phyloP scores from a whole-genome alignment of 768 basidiomycete species.

The Lactifluus volemus region DNA sequence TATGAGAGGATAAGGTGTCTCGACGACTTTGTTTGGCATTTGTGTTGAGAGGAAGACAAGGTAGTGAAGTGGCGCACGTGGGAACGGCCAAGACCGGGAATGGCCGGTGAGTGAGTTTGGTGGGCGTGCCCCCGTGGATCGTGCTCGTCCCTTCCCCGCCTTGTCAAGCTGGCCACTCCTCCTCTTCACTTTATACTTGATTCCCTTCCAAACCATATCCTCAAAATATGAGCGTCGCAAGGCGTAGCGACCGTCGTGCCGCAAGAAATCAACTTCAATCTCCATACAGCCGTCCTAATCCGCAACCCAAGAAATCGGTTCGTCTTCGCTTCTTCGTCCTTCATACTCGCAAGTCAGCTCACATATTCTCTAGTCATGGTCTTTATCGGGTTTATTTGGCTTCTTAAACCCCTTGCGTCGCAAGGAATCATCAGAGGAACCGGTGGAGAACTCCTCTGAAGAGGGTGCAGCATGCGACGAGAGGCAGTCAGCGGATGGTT shows the following conservation, averaged over 20 bases:
- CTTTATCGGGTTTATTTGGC: slow-evolving; percentile 40
- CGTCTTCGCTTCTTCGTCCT: slow-evolving; percentile 18
- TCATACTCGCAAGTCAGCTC: slow-evolving; percentile 14
- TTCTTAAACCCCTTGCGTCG: slow-evolving; percentile 43
- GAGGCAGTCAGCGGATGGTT: not conserved
- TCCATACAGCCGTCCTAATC: slow-evolving; percentile 45
- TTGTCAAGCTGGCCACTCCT: not conserved
- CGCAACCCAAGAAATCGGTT: slow-evolving; percentile 41
- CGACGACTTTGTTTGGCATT: slow-evolving; percentile 47
- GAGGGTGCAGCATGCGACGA: slow-evolving; percentile 7
- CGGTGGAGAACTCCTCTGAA: slow-evolving; percentile 10
- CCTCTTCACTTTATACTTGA: not conserved
- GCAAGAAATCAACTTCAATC: slow-evolving; percentile 28
- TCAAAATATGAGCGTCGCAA: slow-evolving; percentile 46
- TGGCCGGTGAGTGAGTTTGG: not conserved
- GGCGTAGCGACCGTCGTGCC: slow-evolving; percentile 30
- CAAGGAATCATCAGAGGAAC: slow-evolving; percentile 9
- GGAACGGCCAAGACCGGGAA: slow-evolving; percentile 8
- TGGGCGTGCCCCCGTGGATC: no score
- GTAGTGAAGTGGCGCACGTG: slow-evolving; percentile 1
- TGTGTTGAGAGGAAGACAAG: not conserved
- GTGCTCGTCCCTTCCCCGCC: not conserved
- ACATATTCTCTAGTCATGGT: slow-evolving; percentile 36
- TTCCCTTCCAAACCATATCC: not conserved
- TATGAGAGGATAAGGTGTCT: slow-evolving; percentile 80